Conservation (phyloP, 169 alveolate genomes). For the Plasmodium gaboni region DNA sequence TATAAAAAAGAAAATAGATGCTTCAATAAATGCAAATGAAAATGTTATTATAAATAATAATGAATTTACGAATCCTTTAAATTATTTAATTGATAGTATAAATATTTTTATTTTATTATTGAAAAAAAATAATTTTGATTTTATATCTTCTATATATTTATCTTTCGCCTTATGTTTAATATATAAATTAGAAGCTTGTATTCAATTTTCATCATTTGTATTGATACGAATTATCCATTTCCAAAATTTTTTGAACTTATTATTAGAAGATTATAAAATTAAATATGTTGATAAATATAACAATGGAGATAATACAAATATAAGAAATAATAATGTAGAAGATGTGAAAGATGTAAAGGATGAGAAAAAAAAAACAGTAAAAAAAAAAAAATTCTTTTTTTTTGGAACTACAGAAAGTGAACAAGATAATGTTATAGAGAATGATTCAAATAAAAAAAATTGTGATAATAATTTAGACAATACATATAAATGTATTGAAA, state of each 20-base stretch:
- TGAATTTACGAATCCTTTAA: constrained; percentile 55
- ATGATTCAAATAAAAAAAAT: background rate
- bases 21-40: background rate
- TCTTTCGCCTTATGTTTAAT: constrained; percentile 44
- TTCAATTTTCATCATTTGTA: constrained; percentile 47
- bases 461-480: background rate
- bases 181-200: constrained; percentile 45
- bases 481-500: constrained; percentile 6
- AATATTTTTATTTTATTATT: constrained; percentile 27
- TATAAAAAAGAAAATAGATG: background rate
- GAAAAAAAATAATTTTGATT: constrained; percentile 70
- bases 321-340: background rate
- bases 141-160: constrained; percentile 71
- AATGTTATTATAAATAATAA: background rate
- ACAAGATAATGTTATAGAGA: background rate
- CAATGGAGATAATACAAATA: background rate
- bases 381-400: background rate
- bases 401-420: background rate
- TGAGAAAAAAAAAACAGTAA: background rate
- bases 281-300: background rate
- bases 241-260: constrained; percentile 21
- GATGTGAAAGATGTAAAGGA: background rate
- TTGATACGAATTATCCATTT: constrained; percentile 35
- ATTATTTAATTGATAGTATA: constrained; percentile 68
- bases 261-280: constrained; percentile 3